A percentile compares a stretch with the other conserved stretches of the same genome.
phyloP scores from a whole-genome alignment of 2,329 filamentous ascomycete genomes.

The Lojkania enalia region DNA sequence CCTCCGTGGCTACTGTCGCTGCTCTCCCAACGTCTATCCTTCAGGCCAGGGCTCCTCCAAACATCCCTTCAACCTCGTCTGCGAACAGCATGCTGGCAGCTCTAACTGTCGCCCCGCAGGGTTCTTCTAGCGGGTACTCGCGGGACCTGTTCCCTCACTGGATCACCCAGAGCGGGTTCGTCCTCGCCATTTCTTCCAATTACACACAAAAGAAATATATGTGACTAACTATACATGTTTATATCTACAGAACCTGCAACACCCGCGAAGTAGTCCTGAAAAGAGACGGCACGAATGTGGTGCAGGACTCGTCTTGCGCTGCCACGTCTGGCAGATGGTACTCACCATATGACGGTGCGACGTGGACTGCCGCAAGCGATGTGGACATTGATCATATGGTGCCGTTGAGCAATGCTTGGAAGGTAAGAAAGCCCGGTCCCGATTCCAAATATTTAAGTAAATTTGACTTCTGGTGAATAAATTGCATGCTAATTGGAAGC shows the following conservation, averaged over 20 bases:
- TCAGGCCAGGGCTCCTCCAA: conserved; percentile 54
- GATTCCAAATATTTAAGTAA: too few species aligned
- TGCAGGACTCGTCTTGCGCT: conserved; percentile 62
- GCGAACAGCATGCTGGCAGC: conserved; percentile 62
- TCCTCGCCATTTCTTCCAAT: conserved; percentile 3
- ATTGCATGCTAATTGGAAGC: not conserved
- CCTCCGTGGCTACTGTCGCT: conserved; percentile 25
- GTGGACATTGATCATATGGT: conserved; percentile 86
- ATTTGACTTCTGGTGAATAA: not conserved
- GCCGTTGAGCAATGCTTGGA: conserved; percentile 79
- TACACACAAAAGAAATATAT: not conserved
- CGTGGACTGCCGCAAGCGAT: conserved; percentile 69
- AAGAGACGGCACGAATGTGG: conserved; percentile 70
- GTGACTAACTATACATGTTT: not conserved
- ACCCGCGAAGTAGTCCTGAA: conserved; percentile 72
- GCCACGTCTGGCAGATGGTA: conserved; percentile 69
- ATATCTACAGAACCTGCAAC: conserved; percentile 63
- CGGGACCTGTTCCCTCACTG: conserved; percentile 73
- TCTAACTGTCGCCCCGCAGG: conserved; percentile 61
- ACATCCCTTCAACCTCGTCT: conserved; percentile 62
- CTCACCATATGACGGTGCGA: conserved; percentile 73
- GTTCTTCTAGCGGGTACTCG: conserved; percentile 61
- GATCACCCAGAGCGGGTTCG: conserved; percentile 57
- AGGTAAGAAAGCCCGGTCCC: conserved; percentile 57
- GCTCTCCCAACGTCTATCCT: conserved; percentile 37